These are phyloP conservation scores for Leishmania arabica DNA, from an alignment of 208 protist genomes.

Conservation along the genomic window DNA sequence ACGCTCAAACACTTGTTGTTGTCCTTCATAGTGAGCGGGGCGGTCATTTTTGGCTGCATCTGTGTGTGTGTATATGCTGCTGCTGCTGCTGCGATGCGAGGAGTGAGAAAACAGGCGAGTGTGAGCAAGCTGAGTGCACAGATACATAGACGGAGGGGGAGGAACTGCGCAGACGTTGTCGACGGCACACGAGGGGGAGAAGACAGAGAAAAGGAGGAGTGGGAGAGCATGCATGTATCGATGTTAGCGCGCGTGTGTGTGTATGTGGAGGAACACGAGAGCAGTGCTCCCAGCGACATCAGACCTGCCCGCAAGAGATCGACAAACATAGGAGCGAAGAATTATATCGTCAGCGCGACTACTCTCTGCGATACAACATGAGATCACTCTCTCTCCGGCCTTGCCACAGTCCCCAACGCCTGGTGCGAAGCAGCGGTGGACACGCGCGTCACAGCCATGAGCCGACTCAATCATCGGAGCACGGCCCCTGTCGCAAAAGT, in stretches of 20 bases:
- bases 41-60: constrained; percentile 4
- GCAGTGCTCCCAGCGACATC: background rate
- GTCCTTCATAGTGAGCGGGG: constrained; percentile 23
- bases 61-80: background rate
- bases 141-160: background rate
- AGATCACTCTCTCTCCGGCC: background rate
- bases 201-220: background rate
- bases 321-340: background rate
- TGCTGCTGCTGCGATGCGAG: constrained; percentile 1
- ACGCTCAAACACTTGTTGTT: constrained; percentile 28
- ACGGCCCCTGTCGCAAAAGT: background rate
- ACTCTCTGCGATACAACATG: background rate
- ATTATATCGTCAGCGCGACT: background rate
- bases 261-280: background rate
- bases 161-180: background rate
- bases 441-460: background rate
- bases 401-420: background rate
- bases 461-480: background rate
- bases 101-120: background rate
- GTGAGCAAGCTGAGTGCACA: background rate
- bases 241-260: background rate
- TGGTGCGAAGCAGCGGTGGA: background rate
- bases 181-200: background rate
- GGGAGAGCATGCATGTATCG: background rate
- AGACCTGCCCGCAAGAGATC: background rate